phyloP scores from a whole-genome alignment of 2,329 filamentous ascomycete genomes.

The Dothideomycetes sp. region DNA sequence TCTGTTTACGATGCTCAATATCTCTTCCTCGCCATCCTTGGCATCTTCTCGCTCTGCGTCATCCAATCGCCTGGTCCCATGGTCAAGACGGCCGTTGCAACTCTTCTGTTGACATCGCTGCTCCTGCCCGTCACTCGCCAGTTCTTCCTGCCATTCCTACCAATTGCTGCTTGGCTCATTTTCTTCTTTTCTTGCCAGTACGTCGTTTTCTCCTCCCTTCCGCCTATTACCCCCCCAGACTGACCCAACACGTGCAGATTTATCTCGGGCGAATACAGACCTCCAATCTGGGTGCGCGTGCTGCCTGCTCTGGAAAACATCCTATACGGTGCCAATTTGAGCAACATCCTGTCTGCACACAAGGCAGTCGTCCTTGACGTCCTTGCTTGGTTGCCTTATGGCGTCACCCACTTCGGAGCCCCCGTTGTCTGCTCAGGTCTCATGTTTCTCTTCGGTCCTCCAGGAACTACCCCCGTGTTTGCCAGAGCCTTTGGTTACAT shows the following conservation, averaged over 20 bases:
- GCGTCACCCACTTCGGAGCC: conserved; percentile 79
- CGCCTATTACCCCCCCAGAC: neutral
- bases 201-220: conserved; percentile 32
- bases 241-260: conserved; percentile 49
- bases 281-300: conserved; percentile 91
- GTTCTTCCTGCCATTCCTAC: conserved; percentile 80
- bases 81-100: conserved; percentile 63
- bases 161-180: conserved; percentile 76
- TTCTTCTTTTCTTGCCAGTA: conserved; percentile 93
- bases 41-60: conserved; percentile 74
- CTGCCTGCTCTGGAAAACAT: conserved; percentile 93
- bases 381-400: conserved; percentile 88
- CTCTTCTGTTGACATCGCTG: conserved; percentile 58
- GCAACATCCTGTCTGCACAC: conserved; percentile 88
- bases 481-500: conserved; percentile 86
- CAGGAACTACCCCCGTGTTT: conserved; percentile 75
- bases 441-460: conserved; percentile 83
- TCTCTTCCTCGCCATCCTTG: conserved; percentile 60
- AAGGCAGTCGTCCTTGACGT: conserved; percentile 76
- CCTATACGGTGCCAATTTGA: conserved; percentile 88
- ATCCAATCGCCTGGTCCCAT: conserved; percentile 70
- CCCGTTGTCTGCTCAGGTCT: conserved; percentile 68
- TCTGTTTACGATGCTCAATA: conserved; percentile 79
- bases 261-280: conserved; percentile 78
- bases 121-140: conserved; percentile 79